Conservation (phyloP, 129 eudicot genomes). For the Centrapalus pauciflorus region DNA sequence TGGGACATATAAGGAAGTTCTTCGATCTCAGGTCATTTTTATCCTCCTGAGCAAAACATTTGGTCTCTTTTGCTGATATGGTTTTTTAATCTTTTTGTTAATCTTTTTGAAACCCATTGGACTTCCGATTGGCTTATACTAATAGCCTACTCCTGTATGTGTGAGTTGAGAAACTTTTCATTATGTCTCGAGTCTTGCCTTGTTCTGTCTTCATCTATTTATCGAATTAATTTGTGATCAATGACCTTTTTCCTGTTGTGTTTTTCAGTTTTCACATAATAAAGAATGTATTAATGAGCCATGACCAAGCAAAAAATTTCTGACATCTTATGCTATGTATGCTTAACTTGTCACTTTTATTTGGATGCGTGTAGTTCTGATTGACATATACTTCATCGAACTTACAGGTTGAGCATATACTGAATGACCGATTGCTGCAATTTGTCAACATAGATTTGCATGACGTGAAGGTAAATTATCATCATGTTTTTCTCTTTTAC, state of each 20-base stretch:
- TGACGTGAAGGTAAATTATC: constrained; percentile 78
- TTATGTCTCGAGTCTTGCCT: neutral
- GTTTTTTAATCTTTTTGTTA: neutral
- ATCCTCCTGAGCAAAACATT: neutral
- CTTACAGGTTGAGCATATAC: constrained; percentile 87
- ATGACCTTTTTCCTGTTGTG: neutral
- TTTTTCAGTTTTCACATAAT: neutral
- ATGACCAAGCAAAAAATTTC: neutral
- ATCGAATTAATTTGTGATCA: neutral
- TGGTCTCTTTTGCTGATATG: constrained; percentile 12
- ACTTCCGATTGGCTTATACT: constrained; percentile 1
- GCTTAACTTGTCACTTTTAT: neutral
- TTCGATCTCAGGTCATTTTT: constrained; percentile 84
- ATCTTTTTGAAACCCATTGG: neutral
- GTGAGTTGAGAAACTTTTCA: neutral
- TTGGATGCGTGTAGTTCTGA: constrained; percentile 13
- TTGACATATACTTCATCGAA: constrained; percentile 12
- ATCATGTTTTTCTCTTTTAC: constrained; percentile 1
- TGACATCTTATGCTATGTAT: neutral
- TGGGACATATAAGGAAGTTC: constrained; percentile 98
- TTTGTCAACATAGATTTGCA: constrained; percentile 90
- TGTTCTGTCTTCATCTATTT: neutral
- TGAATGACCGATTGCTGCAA: constrained; percentile 82
- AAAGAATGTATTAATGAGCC: neutral
- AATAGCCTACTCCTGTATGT: neutral